Base-by-base conservation (phyloP, 2,329 filamentous ascomycete species). In the Plectosphaerella plurivora region DNA sequence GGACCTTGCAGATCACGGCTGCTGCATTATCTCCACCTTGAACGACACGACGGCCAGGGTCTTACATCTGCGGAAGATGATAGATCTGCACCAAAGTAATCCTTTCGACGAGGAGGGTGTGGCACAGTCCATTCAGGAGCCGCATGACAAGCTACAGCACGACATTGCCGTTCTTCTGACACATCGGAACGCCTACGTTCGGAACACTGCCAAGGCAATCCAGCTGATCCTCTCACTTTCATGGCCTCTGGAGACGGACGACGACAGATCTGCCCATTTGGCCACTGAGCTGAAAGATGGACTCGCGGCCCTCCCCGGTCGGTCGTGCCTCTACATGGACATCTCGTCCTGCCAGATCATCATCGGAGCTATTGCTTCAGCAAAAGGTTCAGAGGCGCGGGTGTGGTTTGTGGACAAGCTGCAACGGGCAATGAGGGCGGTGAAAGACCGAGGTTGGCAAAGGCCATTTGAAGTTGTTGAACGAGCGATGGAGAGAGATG, bases 341-440 rank as follows among this genome's bases (percentile, higher is more conserved):
- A 16, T 55, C 12, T 48, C 53, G n/a, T 55, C 53, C 2, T 53
- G 47, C 22, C 51, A 41, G 20, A 16, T 52, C 50, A 46, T 55
- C 8, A 11, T 55, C 4, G 53, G 53, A 1, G 50, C 51, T n/a
- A 14, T 50, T 11, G 44, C 25, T 33, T 37, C 53, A 9, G 45
- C 20, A 2, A 18, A 28, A 5, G 53, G 45, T 18, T 55, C 53
- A 5, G 12, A 48, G 48, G 33, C 51, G 15, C 50, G 48, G 16
- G 25, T 24, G 5, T 55, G 53, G 53, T 55, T 55, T 20, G 20
- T 51, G 37, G 16, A 41, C 37, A 41, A 41, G 14, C 37, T 41
- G 28, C 28, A 33, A 12, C 28, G 28, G 28, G 28, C 28, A 8
- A 12, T 33, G 11, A 9, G 28, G 11, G 28, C 11, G 8, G 8